Percentiles rank a stretch among this genome's conserved stretches.
phyloP scores from a whole-genome alignment of 306 rosid genomes.

The Dryas alaskensis region DNA sequence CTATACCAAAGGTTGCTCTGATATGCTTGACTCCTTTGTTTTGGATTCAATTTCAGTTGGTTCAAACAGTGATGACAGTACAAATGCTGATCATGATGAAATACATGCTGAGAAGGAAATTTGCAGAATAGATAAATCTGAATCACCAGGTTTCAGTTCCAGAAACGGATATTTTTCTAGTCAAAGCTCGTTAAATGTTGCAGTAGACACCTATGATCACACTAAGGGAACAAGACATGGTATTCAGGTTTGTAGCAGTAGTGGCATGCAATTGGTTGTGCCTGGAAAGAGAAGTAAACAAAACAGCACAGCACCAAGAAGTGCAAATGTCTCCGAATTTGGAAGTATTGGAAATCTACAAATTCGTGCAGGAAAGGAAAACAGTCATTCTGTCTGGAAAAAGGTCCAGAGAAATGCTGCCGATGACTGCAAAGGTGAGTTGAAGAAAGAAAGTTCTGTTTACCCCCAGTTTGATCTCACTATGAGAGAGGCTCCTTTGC shows the following conservation, averaged over 20 bases:
- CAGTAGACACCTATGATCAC: constrained; percentile 29
- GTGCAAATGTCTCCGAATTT: constrained; percentile 45
- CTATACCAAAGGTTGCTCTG: constrained; percentile 17
- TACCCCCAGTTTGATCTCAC: constrained; percentile 31
- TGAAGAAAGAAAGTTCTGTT: constrained; percentile 44
- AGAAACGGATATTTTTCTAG: constrained; percentile 30
- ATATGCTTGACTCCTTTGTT: constrained; percentile 29
- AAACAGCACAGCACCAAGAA: constrained; percentile 37
- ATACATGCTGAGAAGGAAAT: constrained; percentile 33
- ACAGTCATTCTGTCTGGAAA: constrained; percentile 71
- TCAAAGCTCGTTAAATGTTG: constrained; percentile 29
- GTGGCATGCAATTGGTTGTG: constrained; percentile 21
- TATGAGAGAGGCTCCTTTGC: constrained; percentile 39
- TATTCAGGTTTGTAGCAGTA: constrained; percentile 34
- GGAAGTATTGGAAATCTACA: constrained; percentile 39
- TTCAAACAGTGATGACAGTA: constrained; percentile 42
- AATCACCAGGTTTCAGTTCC: constrained; percentile 25
- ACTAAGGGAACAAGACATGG: constrained; percentile 33
- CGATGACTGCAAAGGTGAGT: constrained; percentile 37
- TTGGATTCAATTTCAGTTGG: constrained; percentile 46
- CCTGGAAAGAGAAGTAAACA: constrained; percentile 50
- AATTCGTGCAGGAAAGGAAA: constrained; percentile 60
- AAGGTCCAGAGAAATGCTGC: constrained; percentile 63
- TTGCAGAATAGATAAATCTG: constrained; percentile 27
- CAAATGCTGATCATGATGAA: constrained; percentile 27